Base-by-base conservation (phyloP, 495 filamentous ascomycete species). In the Copromyces sp. region DNA sequence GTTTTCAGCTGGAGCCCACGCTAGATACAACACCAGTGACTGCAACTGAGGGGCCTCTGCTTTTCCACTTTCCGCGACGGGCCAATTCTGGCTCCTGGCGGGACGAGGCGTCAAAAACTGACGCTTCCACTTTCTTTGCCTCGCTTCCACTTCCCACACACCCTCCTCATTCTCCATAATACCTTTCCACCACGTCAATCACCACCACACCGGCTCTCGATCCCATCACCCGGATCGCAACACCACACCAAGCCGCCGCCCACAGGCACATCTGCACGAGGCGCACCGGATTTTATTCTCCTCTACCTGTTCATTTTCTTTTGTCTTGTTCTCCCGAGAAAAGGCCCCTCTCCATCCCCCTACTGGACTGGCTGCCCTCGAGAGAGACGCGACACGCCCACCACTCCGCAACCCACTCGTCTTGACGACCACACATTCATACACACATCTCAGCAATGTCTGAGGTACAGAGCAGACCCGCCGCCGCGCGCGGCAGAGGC, bases 381-480 rank as follows among this genome's bases (percentile, higher is more conserved):
- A 82, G 53, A 61, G 79, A 61, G 79, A 81, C 84, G 83, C 84
- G 83, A 78, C 78, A 81, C 78, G 81, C 80, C 76, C 75, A 80
- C 81, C 79, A 77, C 73, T 74, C 73, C 70, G 38, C 69, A n/a
- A 76, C 39, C 71, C 70, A 65, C 71, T 61, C 53, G 53, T 35
- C 53, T 35, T 40, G 68, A 69, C 35, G 68, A 69, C 72, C 65
- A 73, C 71, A 79, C 70, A 72, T 73, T 35, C 12, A 77, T 72
- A 75, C 74, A 79, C 77, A 74, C 78, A 76, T 80, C 80, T 83
- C 77, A 78, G 85, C 81, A 80, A 97, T 99, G 95, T 96, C 95
- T 86, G 95, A 98, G 88, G 90, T 93, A 83, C 90, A 94, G 85
- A 86, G 91, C 81, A 88, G 95, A 86, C 87, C 90, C 71, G 83